phyloP scores from a whole-genome alignment of 1,284 basidiomycete genomes.

The Xerocomus amazonicus region DNA sequence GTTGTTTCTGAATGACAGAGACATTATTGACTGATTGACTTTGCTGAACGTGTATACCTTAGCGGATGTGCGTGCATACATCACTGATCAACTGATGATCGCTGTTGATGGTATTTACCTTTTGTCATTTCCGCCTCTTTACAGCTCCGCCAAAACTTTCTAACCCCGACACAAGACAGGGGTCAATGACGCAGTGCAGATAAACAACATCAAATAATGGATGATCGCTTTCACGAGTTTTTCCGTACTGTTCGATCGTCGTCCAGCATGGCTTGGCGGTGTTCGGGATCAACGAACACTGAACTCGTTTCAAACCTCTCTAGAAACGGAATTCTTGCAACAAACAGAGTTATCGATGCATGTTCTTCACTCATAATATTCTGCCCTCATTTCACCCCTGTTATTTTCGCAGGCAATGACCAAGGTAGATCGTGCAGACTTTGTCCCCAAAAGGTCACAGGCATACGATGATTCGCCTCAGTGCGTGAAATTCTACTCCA shows the following conservation, averaged over 20 bases:
- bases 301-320: constrained; percentile 73
- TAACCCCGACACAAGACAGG: neutral
- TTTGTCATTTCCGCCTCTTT: no score
- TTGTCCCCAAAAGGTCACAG: constrained; percentile 48
- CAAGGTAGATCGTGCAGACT: constrained; percentile 71
- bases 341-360: constrained; percentile 48
- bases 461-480: constrained; percentile 84
- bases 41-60: constrained; percentile 20
- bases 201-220: constrained; percentile 18
- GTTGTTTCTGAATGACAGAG: constrained; percentile 45
- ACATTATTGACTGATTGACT: neutral
- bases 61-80: constrained; percentile 32
- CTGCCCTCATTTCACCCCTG: neutral
- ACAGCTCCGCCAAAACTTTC: no score
- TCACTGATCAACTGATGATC: neutral
- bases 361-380: constrained; percentile 8
- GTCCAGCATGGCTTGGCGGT: constrained; percentile 74
- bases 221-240: neutral
- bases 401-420: constrained; percentile 57
- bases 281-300: constrained; percentile 62
- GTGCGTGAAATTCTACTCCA: constrained; percentile 31
- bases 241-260: neutral
- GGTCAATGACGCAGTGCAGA: constrained; percentile 1
- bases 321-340: constrained; percentile 51
- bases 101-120: neutral